A percentile compares a stretch with the other conserved stretches of the same genome.
Conservation (phyloP, 139 green algal genomes). For the Volvox africanus region DNA sequence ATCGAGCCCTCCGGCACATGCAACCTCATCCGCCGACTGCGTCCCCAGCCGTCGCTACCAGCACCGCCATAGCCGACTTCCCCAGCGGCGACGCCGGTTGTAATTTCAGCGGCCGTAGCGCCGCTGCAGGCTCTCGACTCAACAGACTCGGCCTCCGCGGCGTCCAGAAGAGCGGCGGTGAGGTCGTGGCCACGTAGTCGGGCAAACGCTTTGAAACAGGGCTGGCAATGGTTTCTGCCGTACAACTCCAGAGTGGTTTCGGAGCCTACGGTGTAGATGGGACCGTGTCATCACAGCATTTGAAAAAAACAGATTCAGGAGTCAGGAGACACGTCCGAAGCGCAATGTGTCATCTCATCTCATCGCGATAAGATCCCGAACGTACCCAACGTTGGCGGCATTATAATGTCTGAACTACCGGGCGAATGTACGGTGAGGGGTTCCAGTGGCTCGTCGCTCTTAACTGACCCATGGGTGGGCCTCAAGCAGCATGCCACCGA, state of each 20-base stretch:
- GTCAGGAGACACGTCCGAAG: too few relatives aligned
- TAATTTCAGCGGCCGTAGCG: background rate
- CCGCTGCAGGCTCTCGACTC: background rate
- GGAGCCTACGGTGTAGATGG: background rate
- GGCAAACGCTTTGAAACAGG: background rate
- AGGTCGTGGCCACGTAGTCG: conserved; percentile 31
- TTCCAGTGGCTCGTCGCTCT: background rate
- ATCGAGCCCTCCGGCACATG: background rate
- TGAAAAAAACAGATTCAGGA: too few relatives aligned
- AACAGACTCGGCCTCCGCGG: background rate
- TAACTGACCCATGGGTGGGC: background rate
- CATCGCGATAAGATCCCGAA: too few relatives aligned
- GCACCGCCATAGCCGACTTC: background rate
- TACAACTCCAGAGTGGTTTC: conserved; percentile 15
- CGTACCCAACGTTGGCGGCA: too few relatives aligned
- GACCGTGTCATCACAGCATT: too few relatives aligned
- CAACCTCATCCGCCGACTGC: background rate
- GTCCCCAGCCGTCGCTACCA: background rate
- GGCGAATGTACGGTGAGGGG: background rate
- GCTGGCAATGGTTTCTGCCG: background rate
- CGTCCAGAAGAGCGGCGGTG: background rate
- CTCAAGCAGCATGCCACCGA: too few relatives aligned
- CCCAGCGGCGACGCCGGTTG: background rate
- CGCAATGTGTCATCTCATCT: too few relatives aligned
- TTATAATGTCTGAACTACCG: too few relatives aligned